Percentiles rank a stretch among this genome's conserved stretches.
phyloP scores from a whole-genome alignment of 768 basidiomycete genomes.

The Lactifluus pinguis region DNA sequence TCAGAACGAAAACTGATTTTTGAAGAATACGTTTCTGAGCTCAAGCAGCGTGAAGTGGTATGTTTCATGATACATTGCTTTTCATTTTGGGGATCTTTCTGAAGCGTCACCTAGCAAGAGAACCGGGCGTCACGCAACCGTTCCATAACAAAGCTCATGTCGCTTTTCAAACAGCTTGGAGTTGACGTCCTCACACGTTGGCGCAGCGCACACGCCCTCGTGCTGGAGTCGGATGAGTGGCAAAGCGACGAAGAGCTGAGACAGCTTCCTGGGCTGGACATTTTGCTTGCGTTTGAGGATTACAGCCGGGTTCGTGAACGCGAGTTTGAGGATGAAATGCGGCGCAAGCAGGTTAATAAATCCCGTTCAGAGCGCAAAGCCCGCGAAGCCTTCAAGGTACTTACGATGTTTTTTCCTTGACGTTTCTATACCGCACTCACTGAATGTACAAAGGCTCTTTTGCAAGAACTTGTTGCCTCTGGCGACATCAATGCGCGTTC shows the following conservation, averaged over 20 bases:
- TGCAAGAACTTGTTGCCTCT: slow-evolving; percentile 55
- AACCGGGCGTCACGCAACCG: slow-evolving; percentile 66
- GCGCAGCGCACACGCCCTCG: slow-evolving; percentile 71
- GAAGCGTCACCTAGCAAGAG: slow-evolving; percentile 49
- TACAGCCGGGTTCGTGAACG: slow-evolving; percentile 84
- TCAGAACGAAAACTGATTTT: slow-evolving; percentile 82
- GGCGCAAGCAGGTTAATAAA: slow-evolving; percentile 73
- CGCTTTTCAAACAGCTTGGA: slow-evolving; percentile 76
- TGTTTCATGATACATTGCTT: slow-evolving; percentile 24
- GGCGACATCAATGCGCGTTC: slow-evolving; percentile 70
- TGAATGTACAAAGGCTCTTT: slow-evolving; percentile 43
- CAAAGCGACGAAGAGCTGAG: slow-evolving; percentile 65
- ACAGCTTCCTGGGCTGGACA: slow-evolving; percentile 81
- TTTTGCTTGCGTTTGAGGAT: slow-evolving; percentile 89
- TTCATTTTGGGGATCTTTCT: background rate
- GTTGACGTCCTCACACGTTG: slow-evolving; percentile 94
- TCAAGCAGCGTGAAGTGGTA: slow-evolving; percentile 86
- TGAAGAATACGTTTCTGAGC: slow-evolving; percentile 81
- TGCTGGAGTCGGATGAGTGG: slow-evolving; percentile 75
- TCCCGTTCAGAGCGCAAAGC: slow-evolving; percentile 81
- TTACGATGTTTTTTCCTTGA: slow-evolving; percentile 29
- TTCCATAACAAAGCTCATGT: slow-evolving; percentile 74
- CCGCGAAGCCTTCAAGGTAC: slow-evolving; percentile 81
- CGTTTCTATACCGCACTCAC: background rate
- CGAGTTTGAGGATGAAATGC: slow-evolving; percentile 83